Base-by-base conservation (phyloP, 192 early-diverging fungal genomes). In the Podila verticillata region DNA sequence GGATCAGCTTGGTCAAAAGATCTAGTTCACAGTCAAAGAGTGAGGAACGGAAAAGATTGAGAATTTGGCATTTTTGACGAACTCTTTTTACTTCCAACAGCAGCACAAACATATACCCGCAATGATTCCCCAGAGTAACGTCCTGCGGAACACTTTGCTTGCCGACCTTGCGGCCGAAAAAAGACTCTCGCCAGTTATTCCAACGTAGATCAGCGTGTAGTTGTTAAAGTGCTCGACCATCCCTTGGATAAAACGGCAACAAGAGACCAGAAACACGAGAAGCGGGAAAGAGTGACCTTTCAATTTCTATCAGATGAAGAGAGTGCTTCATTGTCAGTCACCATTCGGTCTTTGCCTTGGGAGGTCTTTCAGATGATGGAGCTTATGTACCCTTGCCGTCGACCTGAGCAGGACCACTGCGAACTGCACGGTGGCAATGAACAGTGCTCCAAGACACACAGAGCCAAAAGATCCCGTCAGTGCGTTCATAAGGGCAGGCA, bases 131-230 rank as follows among this genome's bases (percentile, higher is more conserved):
- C 89, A 81, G 6, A 94, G 63, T 22, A 94, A 71, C 61, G 94
- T 95, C 13, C 94, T 78, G 44, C 91, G 84, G 74, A 95, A 94
- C 29, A 94, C 84, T 61, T 91, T 90, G 57, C 93, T 92, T 19
- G 87, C 90, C 9, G 65, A 75, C 29, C 81, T 71, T 28, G 88
- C 87, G 2, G 93, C 87, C 15, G 74, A 63, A 58, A 82, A 85
- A 36, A 93, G 87, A 26, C 84, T 84, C 58, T 90, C 85, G 17
- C 93, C 91, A 29, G 91, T 91, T 47, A 95, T 88, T 0, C 92
- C 92, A 34, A 86, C 85, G 65, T 90, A 87, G 32, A 93, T 87
- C 31, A 95, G 83, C 12, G 90, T 89, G 75, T 94, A 93, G 60
- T 88, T 84, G 68, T 91, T 90, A 22, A 91, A 75, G 12, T 84